These are phyloP conservation scores for Funneliformis mosseae DNA, from an alignment of 192 early-diverging fungal species.

Conservation along the genomic window DNA sequence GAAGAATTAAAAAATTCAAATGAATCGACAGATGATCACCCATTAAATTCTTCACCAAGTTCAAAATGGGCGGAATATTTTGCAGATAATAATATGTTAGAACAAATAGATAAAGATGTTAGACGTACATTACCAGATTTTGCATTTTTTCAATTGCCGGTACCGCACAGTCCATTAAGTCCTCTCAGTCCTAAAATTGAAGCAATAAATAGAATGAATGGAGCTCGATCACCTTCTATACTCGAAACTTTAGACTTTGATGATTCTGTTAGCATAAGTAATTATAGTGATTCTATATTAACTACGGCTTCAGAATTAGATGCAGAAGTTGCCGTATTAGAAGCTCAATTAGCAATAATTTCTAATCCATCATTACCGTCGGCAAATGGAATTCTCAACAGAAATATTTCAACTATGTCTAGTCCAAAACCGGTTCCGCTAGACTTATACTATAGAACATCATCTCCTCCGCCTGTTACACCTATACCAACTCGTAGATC, in stretches of 20 bases:
- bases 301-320: neutral
- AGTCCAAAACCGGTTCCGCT: slow-evolving; percentile 34
- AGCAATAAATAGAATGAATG: slow-evolving; percentile 43
- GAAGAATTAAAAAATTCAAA: slow-evolving; percentile 32
- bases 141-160: slow-evolving; percentile 71
- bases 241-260: slow-evolving; percentile 35
- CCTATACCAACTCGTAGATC: slow-evolving; percentile 53
- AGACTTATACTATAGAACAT: neutral
- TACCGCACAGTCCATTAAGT: slow-evolving; percentile 56
- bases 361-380: slow-evolving; percentile 11
- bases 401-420: neutral
- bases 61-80: slow-evolving; percentile 69
- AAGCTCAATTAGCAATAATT: slow-evolving; percentile 3
- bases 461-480: slow-evolving; percentile 30
- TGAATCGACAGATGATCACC: slow-evolving; percentile 44
- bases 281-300: neutral
- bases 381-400: neutral
- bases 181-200: slow-evolving; percentile 46
- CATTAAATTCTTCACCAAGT: slow-evolving; percentile 46
- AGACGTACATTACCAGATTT: slow-evolving; percentile 74
- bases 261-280: neutral
- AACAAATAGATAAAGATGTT: slow-evolving; percentile 80
- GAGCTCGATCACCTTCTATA: slow-evolving; percentile 36
- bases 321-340: slow-evolving; percentile 5
- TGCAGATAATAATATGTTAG: slow-evolving; percentile 58